Evolutionary conservation across 139 green algal genomes (phyloP).

Genomic region (Parachlorella kessleri): DNA sequence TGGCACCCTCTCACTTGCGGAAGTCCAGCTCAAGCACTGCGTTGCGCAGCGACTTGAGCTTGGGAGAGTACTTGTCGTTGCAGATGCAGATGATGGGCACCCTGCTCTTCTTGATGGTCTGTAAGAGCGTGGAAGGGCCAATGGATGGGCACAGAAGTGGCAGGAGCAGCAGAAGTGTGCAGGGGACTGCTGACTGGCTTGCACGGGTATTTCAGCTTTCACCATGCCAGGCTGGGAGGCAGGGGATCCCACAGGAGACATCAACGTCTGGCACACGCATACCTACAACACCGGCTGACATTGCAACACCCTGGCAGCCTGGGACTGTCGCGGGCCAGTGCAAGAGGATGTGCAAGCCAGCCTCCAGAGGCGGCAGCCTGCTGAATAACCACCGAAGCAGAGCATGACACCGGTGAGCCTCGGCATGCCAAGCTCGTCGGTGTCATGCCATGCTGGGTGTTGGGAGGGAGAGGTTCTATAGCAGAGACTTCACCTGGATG

Average conservation of each 20-base stretch:
- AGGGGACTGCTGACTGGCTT: neutral
- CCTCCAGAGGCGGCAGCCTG: no score
- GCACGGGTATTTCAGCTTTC: neutral
- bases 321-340: no score
- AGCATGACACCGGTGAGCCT: neutral
- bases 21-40: constrained; percentile 91
- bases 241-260: no score
- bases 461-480: no score
- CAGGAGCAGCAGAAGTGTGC: neutral
- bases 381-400: neutral
- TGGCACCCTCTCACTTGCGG: constrained; percentile 47
- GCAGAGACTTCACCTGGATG: constrained; percentile 76
- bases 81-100: constrained; percentile 98
- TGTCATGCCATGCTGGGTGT: no score
- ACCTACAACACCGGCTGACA: neutral
- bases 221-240: no score
- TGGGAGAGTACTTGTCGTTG: constrained; percentile 98
- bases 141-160: neutral
- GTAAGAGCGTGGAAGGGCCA: neutral
- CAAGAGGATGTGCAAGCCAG: no score
- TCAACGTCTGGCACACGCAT: no score
- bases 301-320: no score
- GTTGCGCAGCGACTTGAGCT: constrained; percentile 88
- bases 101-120: constrained; percentile 82
- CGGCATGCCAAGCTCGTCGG: no score